Evolutionary conservation across 2,329 filamentous ascomycete genomes (phyloP).

Genomic region (Alternaria brassicicola): DNA sequence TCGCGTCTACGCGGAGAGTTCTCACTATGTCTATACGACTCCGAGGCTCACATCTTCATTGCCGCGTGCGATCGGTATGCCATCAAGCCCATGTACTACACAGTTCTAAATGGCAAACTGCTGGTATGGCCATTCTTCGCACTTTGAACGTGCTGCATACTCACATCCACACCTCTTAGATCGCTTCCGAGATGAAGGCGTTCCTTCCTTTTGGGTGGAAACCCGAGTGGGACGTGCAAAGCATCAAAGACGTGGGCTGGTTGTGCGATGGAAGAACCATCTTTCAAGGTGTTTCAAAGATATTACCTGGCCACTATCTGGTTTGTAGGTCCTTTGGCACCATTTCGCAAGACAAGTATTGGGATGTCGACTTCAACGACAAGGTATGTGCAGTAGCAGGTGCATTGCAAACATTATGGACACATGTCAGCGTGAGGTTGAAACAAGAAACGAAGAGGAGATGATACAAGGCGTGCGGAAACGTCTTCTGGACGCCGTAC

Average conservation of each 20-base stretch:
- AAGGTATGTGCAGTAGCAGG: constrained; percentile 49
- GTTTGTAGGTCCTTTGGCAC: constrained; percentile 41
- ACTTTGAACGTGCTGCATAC: background rate
- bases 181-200: constrained; percentile 57
- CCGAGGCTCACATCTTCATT: constrained; percentile 49
- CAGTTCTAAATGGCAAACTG: constrained; percentile 49
- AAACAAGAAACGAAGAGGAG: constrained; percentile 57
- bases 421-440: constrained; percentile 30
- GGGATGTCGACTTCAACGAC: constrained; percentile 60
- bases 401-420: background rate
- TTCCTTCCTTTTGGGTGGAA: constrained; percentile 59
- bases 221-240: constrained; percentile 60
- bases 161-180: background rate
- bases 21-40: constrained; percentile 60
- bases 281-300: constrained; percentile 57
- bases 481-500: constrained; percentile 58
- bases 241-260: constrained; percentile 54
- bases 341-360: constrained; percentile 56
- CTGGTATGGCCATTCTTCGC: constrained; percentile 31
- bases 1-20: constrained; percentile 62
- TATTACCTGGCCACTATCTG: constrained; percentile 31
- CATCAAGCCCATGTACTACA: constrained; percentile 64
- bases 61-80: constrained; percentile 62
- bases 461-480: constrained; percentile 59
- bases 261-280: constrained; percentile 55